Conservation (phyloP, 148 eudicot genomes). For the Talinum fruticosum region DNA sequence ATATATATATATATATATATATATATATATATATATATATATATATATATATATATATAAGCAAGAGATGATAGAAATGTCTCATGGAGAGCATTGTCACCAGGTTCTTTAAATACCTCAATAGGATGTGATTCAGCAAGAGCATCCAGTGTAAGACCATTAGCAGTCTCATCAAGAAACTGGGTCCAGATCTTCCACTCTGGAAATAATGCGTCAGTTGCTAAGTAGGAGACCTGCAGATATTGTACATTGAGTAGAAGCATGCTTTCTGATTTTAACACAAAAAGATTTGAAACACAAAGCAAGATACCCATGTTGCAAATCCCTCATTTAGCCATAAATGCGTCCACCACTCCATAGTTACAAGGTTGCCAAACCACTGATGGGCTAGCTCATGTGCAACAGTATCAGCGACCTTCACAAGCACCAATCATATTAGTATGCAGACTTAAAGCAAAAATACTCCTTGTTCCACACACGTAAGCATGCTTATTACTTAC, state of each 20-base stretch:
- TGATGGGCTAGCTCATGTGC: slow-evolving; percentile 98
- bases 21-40: neutral
- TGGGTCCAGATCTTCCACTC: slow-evolving; percentile 98
- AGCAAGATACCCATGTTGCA: slow-evolving; percentile 80
- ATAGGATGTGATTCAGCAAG: slow-evolving; percentile 96
- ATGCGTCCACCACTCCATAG: slow-evolving; percentile 99
- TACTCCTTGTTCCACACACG: neutral
- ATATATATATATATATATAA: neutral
- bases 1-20: neutral
- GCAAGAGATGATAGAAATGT: neutral
- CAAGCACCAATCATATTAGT: slow-evolving; percentile 4
- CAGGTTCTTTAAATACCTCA: slow-evolving; percentile 42
- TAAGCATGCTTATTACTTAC: slow-evolving; percentile 49
- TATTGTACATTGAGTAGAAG: slow-evolving; percentile 7
- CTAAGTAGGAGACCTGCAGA: slow-evolving; percentile 79
- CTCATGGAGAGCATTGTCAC: neutral
- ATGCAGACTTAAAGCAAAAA: neutral
- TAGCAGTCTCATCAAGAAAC: slow-evolving; percentile 78
- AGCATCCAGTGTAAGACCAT: slow-evolving; percentile 85
- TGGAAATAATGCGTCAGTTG: slow-evolving; percentile 79
- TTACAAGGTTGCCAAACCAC: slow-evolving; percentile 99
- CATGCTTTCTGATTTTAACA: neutral
- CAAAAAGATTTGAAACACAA: neutral
- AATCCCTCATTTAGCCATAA: slow-evolving; percentile 97
- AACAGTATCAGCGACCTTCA: slow-evolving; percentile 84